Percentiles rank a stretch among this genome's conserved stretches.
Conservation (phyloP, 1,139 yeast genomes). For the Wickerhamiella infanticola region DNA sequence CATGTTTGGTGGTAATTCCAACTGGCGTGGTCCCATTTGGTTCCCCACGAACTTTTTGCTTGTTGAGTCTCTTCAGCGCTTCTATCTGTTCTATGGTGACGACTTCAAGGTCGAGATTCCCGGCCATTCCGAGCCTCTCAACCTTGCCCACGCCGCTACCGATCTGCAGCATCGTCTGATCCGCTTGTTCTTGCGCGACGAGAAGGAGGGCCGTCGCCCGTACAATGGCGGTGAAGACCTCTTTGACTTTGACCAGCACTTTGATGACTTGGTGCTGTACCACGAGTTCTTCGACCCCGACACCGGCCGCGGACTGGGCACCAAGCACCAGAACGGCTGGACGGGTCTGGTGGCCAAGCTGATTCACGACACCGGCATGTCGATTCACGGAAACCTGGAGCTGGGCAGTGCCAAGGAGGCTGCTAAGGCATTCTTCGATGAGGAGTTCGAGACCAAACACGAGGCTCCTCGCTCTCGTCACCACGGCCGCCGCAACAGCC, state of each 20-base stretch:
- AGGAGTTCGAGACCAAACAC: constrained; percentile 13
- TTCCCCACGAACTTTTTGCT: constrained; percentile 82
- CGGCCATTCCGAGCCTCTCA: constrained; percentile 68
- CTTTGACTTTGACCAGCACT: constrained; percentile 54
- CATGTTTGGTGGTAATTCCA: constrained; percentile 92
- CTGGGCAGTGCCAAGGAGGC: constrained; percentile 23
- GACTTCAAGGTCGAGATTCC: constrained; percentile 83
- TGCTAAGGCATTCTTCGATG: constrained; percentile 28
- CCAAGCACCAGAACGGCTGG: constrained; percentile 97
- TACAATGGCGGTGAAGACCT: constrained; percentile 57
- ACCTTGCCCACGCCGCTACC: constrained; percentile 86
- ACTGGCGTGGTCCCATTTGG: constrained; percentile 99
- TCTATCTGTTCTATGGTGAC: constrained; percentile 81
- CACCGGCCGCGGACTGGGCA: constrained; percentile 88
- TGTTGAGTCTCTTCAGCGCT: constrained; percentile 80
- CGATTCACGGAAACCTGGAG: constrained; percentile 25
- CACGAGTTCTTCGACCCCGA: constrained; percentile 92
- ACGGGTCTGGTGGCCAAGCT: constrained; percentile 87
- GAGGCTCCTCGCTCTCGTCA: constrained; percentile 10
- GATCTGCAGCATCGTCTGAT: constrained; percentile 80
- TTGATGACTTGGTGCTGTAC: constrained; percentile 65
- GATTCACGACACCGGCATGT: constrained; percentile 80
- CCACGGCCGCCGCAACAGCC: constrained; percentile 14
- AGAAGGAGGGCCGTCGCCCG: constrained; percentile 51
- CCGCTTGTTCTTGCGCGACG: constrained; percentile 61